Percentiles rank a stretch among this genome's conserved stretches.
Conservation (phyloP, 495 filamentous ascomycete species). For the Rostrohypoxylon terebratum region DNA sequence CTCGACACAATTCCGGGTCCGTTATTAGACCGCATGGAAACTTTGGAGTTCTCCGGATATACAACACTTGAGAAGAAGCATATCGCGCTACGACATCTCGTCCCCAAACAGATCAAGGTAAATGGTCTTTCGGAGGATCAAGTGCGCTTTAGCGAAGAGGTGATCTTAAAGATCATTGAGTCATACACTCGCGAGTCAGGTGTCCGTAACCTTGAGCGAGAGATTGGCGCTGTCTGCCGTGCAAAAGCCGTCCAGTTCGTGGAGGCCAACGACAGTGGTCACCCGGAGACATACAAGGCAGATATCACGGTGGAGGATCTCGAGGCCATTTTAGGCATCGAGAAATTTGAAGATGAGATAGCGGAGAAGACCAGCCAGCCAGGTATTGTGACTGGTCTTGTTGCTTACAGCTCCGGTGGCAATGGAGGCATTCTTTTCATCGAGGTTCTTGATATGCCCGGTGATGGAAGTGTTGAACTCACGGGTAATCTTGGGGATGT, state of each 20-base stretch:
- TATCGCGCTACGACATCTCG: conserved; percentile 91
- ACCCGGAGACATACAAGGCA: conserved; percentile 77
- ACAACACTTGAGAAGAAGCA: conserved; percentile 98
- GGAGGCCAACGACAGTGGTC: conserved; percentile 83
- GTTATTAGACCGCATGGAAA: conserved; percentile 98
- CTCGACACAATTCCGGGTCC: conserved; percentile 95
- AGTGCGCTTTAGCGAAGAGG: conserved; percentile 80
- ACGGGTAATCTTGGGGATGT: conserved; percentile 99
- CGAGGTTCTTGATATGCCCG: conserved; percentile 97
- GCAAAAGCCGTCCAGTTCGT: conserved; percentile 95
- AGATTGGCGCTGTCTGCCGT: conserved; percentile 93
- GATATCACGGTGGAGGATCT: conserved; percentile 80
- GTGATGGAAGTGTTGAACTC: conserved; percentile 90
- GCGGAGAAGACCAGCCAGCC: conserved; percentile 88
- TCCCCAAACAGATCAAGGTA: conserved; percentile 88
- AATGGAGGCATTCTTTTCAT: conserved; percentile 98
- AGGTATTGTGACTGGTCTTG: conserved; percentile 95
- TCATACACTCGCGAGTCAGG: conserved; percentile 98
- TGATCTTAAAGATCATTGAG: conserved; percentile 93
- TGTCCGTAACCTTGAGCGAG: conserved; percentile 94
- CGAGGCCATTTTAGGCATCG: conserved; percentile 91
- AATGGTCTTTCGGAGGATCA: conserved; percentile 82
- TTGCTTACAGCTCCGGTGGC: conserved; percentile 93
- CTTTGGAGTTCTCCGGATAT: conserved; percentile 90
- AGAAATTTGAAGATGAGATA: conserved; percentile 95